Evolutionary conservation across 768 basidiomycete species (phyloP).

Genomic region (Boletus reticulatus): DNA sequence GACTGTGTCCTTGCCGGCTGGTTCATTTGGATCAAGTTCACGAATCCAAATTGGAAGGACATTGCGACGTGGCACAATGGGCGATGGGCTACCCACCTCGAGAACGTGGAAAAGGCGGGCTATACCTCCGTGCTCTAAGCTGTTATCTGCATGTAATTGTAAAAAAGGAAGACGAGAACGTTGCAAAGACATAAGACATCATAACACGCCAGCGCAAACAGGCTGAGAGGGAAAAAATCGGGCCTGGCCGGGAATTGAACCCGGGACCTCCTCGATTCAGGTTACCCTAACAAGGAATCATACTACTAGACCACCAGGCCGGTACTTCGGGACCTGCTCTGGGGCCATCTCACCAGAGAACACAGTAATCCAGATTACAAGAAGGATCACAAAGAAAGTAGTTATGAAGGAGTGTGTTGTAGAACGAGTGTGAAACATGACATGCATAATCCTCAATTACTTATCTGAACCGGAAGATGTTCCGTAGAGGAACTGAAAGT

Average conservation of each 20-base stretch:
- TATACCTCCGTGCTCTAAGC: conserved; percentile 26
- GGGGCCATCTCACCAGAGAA: neutral
- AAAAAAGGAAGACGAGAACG: neutral
- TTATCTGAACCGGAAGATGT: conserved; percentile 33
- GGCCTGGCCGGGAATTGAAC: conserved; percentile 61
- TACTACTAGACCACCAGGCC: conserved; percentile 66
- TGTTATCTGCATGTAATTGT: neutral
- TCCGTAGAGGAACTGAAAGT: conserved; percentile 28
- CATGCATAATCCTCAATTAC: neutral
- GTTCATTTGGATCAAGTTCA: conserved; percentile 35
- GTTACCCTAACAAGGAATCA: conserved; percentile 61
- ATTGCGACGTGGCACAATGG: conserved; percentile 38
- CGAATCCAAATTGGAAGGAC: conserved; percentile 33
- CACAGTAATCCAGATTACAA: neutral
- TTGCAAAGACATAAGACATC: neutral
- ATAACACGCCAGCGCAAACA: neutral
- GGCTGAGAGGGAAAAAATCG: conserved; percentile 11
- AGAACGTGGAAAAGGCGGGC: conserved; percentile 27
- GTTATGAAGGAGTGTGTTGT: conserved; percentile 7
- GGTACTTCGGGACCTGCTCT: accelerated
- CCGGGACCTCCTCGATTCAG: conserved; percentile 54
- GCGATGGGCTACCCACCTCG: conserved; percentile 36
- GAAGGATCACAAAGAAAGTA: neutral
- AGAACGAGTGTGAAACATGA: conserved; percentile 9
- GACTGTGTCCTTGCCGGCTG: conserved; percentile 35